Conservation (phyloP, 805 yeast genomes). For the Yarrowia divulgata region DNA sequence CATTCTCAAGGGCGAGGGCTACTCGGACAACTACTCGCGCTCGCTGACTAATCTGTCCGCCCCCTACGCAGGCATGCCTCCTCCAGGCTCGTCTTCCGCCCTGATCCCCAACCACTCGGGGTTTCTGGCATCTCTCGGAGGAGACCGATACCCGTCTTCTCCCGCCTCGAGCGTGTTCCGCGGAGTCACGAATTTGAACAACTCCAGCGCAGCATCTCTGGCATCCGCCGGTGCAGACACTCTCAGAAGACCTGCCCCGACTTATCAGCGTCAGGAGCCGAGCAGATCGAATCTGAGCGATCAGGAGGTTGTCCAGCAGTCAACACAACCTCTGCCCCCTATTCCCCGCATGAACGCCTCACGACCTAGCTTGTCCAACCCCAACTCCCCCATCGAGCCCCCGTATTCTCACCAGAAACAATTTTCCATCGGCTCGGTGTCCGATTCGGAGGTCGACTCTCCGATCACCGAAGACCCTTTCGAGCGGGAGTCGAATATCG, state of each 20-base stretch:
- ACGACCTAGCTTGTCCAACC: conserved; percentile 10
- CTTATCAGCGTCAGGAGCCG: conserved; percentile 15
- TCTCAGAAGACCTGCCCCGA: conserved; percentile 1
- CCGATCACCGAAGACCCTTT: conserved; percentile 14
- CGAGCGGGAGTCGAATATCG: conserved; percentile 19
- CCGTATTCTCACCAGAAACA: conserved; percentile 2
- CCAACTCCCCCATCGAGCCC: conserved; percentile 9
- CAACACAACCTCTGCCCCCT: neutral
- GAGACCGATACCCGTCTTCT: conserved; percentile 30
- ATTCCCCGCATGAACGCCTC: conserved; percentile 8
- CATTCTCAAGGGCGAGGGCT: conserved; percentile 33
- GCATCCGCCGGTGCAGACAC: neutral
- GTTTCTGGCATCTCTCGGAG: conserved; percentile 25
- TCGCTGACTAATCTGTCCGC: conserved; percentile 19
- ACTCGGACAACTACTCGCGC: conserved; percentile 25
- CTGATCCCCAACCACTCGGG: conserved; percentile 20
- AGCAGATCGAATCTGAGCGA: neutral
- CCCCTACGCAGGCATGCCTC: conserved; percentile 16
- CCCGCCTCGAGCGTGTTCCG: conserved; percentile 23
- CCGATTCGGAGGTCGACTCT: conserved; percentile 1
- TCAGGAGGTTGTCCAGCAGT: neutral
- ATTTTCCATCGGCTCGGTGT: conserved; percentile 16
- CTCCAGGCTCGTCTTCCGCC: conserved; percentile 2
- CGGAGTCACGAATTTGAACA: neutral
- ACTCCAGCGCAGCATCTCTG: conserved; percentile 15